Conservation (phyloP, 2,329 filamentous ascomycete species). For the Monosporascus sp. region DNA sequence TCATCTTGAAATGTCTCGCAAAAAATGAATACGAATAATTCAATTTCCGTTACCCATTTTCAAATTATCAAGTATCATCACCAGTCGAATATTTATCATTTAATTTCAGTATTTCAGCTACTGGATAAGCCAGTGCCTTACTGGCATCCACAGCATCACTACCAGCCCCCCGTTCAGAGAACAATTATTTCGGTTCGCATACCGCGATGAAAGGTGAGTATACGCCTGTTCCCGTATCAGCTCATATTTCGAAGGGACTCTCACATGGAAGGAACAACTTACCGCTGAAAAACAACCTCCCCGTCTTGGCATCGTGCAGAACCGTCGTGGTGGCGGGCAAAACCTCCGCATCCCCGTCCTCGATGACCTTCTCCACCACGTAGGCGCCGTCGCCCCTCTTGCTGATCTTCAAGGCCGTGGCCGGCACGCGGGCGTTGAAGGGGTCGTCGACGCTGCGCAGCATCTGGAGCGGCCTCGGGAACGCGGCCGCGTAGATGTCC, state of each 20-base stretch:
- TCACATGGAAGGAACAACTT: slow-evolving; percentile 5
- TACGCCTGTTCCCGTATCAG: not conserved
- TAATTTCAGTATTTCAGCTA: too few relatives aligned
- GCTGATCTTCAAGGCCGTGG: slow-evolving; percentile 17
- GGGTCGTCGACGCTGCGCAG: slow-evolving; percentile 12
- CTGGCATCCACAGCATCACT: too few relatives aligned
- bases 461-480: slow-evolving; percentile 12
- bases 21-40: too few relatives aligned
- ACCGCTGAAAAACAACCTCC: slow-evolving; percentile 22
- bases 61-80: too few relatives aligned
- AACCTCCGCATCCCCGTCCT: slow-evolving; percentile 19
- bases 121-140: too few relatives aligned
- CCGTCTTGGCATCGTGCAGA: slow-evolving; percentile 22
- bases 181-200: not conserved
- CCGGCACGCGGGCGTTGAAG: slow-evolving; percentile 5
- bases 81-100: too few relatives aligned
- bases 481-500: slow-evolving; percentile 19
- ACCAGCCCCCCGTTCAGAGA: too few relatives aligned
- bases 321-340: slow-evolving; percentile 19
- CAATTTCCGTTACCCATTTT: too few relatives aligned
- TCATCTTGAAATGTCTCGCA: too few relatives aligned
- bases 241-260: not conserved
- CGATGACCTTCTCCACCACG: slow-evolving; percentile 19
- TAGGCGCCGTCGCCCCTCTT: slow-evolving; percentile 10
- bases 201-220: not conserved